Conservation (phyloP, 2,329 filamentous ascomycete genomes). For the Arthroderma uncinatum region DNA sequence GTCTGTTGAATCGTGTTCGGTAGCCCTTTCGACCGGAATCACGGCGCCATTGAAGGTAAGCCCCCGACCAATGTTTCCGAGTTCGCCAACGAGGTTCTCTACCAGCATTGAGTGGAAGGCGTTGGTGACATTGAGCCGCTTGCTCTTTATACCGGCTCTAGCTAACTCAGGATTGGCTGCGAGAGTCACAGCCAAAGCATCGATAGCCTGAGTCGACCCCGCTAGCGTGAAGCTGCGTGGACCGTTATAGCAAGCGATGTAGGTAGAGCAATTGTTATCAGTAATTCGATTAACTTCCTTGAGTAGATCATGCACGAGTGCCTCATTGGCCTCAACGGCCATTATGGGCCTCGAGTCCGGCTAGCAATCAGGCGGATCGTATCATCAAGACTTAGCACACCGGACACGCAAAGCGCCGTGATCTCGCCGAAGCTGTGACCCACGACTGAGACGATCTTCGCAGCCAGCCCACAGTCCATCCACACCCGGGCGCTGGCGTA, state of each 20-base stretch:
- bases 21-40: background rate
- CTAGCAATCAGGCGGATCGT: constrained; percentile 22
- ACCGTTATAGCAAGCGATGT: constrained; percentile 8
- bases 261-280: too few relatives aligned
- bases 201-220: constrained; percentile 13
- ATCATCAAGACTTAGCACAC: constrained; percentile 22
- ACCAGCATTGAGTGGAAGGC: background rate
- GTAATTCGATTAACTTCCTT: constrained; percentile 24
- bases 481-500: constrained; percentile 29
- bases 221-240: constrained; percentile 18
- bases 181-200: constrained; percentile 8
- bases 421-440: constrained; percentile 30
- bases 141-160: background rate
- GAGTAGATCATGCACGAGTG: too few relatives aligned
- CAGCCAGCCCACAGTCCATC: constrained; percentile 29
- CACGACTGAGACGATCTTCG: constrained; percentile 24
- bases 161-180: background rate
- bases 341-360: too few relatives aligned
- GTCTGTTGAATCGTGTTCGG: background rate
- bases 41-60: background rate
- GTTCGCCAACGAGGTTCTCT: background rate
- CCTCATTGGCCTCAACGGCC: too few relatives aligned
- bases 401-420: constrained; percentile 26
- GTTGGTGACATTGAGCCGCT: background rate
- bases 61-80: background rate